Evolutionary conservation across 2,329 filamentous ascomycete genomes (phyloP), one percentile per base, ranked within the genome.

Genomic region (Rhexocercosporidium sp.): DNA sequence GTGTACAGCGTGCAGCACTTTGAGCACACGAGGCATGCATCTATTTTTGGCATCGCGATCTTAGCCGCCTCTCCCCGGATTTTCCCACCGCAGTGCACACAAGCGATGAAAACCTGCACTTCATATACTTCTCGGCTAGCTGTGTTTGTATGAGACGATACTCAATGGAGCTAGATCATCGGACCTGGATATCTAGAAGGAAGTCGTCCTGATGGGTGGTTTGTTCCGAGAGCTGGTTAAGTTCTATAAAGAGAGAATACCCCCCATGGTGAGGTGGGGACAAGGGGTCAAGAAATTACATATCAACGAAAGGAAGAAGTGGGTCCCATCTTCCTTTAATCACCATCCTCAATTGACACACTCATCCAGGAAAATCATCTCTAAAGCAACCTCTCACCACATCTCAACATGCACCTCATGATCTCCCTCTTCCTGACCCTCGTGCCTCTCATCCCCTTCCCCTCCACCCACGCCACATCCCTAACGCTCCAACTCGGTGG

Each of bases 401-500:
- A 44, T 18, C 39, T 44, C 34, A 39, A 25, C 2, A 59, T 59
- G 56, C 37, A 44, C n/a, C 31, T 44, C 56, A 11, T 16, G n/a
- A 44, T 20, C 56, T 8, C 3, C 20, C n/a, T 18, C 20, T 16
- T 39, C 56, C 11, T 56, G n/a, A n/a, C n/a, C 51, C 5, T 29
- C n/a, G 3, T 46, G 4, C 41, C 16, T 16, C 29, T 34, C 51
- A 8, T 29, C 31, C 56, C 22, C 14, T 22, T 44, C n/a, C 31
- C 56, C 56, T 6, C 29, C 37, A 44, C 22, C 16, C n/a, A 27
- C 20, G 31, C 56, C 34, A 41, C 56, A 29, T 25, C 37, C 6
- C 20, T 59, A 25, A 59, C 56, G 4, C 56, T 59, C 56, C 56
- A 59, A 59, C 56, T 59, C 20, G 56, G 56, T 20, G 56, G 56